Evolutionary conservation across 352 stramenopile species (phyloP), one percentile per base, ranked within the genome.

Genomic region (Hyaloperonospora arabidopsidis): DNA sequence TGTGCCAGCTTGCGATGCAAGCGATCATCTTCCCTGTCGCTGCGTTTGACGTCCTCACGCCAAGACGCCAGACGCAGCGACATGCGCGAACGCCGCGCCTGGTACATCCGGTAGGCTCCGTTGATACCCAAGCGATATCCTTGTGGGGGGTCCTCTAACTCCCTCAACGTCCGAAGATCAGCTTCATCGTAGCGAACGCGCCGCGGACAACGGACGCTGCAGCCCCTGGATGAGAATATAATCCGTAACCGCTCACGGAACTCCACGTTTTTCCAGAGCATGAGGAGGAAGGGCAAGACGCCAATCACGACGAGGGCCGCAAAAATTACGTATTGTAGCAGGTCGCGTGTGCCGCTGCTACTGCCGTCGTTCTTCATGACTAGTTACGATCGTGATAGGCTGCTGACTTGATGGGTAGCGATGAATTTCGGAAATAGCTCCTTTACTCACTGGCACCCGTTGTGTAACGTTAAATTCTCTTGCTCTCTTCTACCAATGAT

Each of bases 41-140:
- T 58, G 22, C 52, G 63, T 49, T 78, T 76, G 28, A 86, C 59
- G 57, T 88, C 77, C 39, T 88, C 73, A n/a, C 76, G 73, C 77
- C 77, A 88, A 1, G 71, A 72, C 5, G 67, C 71, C 13, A 88
- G 57, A 3, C 69, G 73, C 48, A 88, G 53, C 35, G 77, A 72
- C 38, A 80, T 61, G 15, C 72, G 62, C 25, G 69, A 73, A 36
- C 65, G 70, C 5, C 72, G 61, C 35, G 70, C 61, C 56, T 83
- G 72, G 54, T 79, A 79, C 59, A 74, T 68, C 38, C 72, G 72
- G 47, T 83, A 83, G 36, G 72, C 70, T 39, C 72, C 72, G 43
- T 72, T 83, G 51, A 83, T 78, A 43, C 72, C 72, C 38, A 67
- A 58, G n/a, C 52, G 68, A 12, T 70, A 65, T 11, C 63, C 62